Evolutionary conservation across 306 rosid genomes (phyloP), one percentile per base, ranked within the genome.

Genomic region (Sechiopsis laciniata): DNA sequence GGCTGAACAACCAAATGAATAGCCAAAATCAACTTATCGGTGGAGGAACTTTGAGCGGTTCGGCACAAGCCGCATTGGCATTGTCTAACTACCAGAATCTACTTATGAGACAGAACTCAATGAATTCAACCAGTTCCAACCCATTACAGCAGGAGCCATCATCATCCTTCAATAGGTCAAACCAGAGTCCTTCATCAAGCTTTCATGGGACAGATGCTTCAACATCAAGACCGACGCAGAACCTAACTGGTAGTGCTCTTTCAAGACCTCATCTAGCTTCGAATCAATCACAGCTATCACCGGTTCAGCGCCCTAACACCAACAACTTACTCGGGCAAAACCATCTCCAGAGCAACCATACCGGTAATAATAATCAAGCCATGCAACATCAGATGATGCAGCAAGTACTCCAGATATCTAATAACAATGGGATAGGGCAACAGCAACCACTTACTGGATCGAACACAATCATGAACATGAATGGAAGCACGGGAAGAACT

Each of bases 301-400:
- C 22, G 13, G 37, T 58, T 22, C 64, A 22, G 73, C 84, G 88
- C 52, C 80, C 95, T 63, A 82, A 85, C 75, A 63, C 88, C n/a
- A 89, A 83, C 80, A 80, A 73, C 80, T 74, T 87, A 61, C 76
- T 76, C 15, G 89, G 74, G 65, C 96, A 85, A 67, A 85, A 75
- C 77, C 90, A 86, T 78, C 80, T 84, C 3, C 95, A 76, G 55
- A 46, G 42, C 0, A 12, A 11, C 4, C 73, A 68, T 50, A 50
- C 20, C 35, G 6, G 4, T 8, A 62, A 62, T 22, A 86, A 90
- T 76, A 91, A 81, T 74, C 97, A 82, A 72, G 85, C 85, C 53
- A 76, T 89, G 52, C 90, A 82, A 8, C 96, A 87, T 46, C 96
- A 94, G 78, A 81, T 91, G 89, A 52, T 95, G 81, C 97, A 89